Evolutionary conservation across 2,329 filamentous ascomycete species (phyloP).

Genomic region (Paracorniculantispora psalliotae): DNA sequence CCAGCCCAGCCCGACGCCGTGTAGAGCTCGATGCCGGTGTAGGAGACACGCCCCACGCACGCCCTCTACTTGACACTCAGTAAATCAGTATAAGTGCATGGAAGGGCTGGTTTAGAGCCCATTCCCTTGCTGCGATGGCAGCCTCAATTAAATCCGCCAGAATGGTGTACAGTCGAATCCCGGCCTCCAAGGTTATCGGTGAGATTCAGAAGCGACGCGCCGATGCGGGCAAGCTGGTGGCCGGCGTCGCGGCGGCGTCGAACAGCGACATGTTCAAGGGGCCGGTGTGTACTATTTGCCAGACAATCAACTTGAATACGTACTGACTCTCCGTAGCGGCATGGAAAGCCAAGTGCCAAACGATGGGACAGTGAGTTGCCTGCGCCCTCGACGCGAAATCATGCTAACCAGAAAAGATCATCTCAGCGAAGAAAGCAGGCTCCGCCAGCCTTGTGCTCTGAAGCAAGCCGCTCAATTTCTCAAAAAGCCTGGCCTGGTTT

Average conservation of each 20-base stretch:
- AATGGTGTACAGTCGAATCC: not conserved
- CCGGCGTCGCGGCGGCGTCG: conserved; percentile 69
- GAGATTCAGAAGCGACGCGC: conserved; percentile 63
- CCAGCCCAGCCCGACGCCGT: not conserved
- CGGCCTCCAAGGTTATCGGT: conserved; percentile 36
- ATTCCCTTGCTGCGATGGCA: not conserved
- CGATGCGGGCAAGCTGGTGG: conserved; percentile 67
- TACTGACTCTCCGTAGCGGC: conserved; percentile 18
- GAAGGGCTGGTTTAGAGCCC: not conserved
- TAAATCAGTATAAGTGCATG: not conserved
- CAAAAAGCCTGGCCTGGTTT: conserved; percentile 78
- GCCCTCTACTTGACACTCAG: not conserved
- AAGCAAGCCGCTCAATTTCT: conserved; percentile 79
- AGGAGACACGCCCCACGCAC: not conserved
- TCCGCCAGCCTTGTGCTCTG: conserved; percentile 62
- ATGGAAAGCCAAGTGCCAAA: conserved; percentile 69
- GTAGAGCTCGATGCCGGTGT: not conserved
- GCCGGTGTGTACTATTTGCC: conserved; percentile 43
- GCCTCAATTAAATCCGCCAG: not conserved
- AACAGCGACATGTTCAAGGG: conserved; percentile 82
- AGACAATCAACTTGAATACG: not conserved
- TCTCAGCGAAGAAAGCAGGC: conserved; percentile 57
- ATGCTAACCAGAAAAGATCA: conserved; percentile 37
- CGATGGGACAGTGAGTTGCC: conserved; percentile 70
- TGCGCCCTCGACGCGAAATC: not conserved